These are phyloP conservation scores for Xylaria cubensis DNA, from an alignment of 495 filamentous ascomycete species.

Conservation along the genomic window DNA sequence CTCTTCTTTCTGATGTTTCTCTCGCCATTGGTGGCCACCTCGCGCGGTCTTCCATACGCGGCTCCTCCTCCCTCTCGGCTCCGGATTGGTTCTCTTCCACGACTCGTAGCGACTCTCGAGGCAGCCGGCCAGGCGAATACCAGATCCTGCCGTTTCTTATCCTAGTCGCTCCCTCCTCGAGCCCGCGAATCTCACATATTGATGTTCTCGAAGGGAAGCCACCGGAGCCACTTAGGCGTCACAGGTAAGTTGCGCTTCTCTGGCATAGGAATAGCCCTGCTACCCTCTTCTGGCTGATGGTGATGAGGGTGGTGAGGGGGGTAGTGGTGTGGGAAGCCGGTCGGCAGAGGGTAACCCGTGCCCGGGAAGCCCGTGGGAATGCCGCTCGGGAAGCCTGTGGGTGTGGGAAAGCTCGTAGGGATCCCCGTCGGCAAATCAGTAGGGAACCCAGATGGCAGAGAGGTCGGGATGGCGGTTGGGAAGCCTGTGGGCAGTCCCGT, in stretches of 20 bases:
- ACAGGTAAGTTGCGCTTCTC: constrained; percentile 8
- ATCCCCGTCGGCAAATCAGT: background rate
- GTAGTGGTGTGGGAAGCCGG: constrained; percentile 7
- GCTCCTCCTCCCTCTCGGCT: background rate
- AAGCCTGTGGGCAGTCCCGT: background rate
- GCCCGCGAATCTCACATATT: constrained; percentile 8
- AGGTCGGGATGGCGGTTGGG: background rate
- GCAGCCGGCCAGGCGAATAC: background rate
- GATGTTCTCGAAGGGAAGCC: constrained; percentile 26
- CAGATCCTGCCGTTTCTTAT: constrained; percentile 17
- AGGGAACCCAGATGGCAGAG: background rate
- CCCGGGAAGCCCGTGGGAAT: constrained; percentile 9
- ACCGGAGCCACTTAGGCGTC: constrained; percentile 23
- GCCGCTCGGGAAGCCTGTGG: constrained; percentile 2
- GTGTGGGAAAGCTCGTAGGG: background rate
- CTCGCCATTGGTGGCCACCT: background rate
- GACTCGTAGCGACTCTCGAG: background rate
- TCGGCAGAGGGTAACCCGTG: background rate
- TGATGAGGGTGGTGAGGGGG: background rate
- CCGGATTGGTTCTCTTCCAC: background rate
- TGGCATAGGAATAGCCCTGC: background rate
- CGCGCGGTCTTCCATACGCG: background rate
- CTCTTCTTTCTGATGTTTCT: background rate
- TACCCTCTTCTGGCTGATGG: background rate
- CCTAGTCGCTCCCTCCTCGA: constrained; percentile 4